These are phyloP conservation scores for Microbotryomycetes sp. DNA, from an alignment of 1,284 basidiomycete genomes.

Conservation along the genomic window DNA sequence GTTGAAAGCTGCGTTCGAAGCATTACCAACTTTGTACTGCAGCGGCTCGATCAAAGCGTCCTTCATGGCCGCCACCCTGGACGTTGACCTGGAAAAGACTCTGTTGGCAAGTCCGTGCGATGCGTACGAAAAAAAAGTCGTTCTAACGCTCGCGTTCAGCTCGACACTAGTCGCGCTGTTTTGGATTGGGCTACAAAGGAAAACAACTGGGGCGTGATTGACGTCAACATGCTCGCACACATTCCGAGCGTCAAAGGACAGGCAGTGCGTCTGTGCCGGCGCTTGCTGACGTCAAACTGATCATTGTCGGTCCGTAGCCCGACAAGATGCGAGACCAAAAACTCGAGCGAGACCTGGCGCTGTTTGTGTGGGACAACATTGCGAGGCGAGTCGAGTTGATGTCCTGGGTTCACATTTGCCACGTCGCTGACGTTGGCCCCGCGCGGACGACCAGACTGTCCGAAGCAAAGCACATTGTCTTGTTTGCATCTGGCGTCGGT, in stretches of 20 bases:
- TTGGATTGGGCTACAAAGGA: constrained; percentile 60
- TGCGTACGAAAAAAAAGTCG: constrained; percentile 5
- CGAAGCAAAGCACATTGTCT: constrained; percentile 57
- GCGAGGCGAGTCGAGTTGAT: constrained; percentile 54
- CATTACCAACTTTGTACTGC: not conserved
- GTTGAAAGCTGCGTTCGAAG: not conserved
- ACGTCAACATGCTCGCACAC: constrained; percentile 76
- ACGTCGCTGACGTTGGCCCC: not conserved
- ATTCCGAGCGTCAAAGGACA: constrained; percentile 45
- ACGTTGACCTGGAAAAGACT: constrained; percentile 67
- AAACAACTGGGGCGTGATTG: constrained; percentile 64
- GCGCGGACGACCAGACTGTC: constrained; percentile 1
- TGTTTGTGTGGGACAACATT: constrained; percentile 93
- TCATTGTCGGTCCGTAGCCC: constrained; percentile 2
- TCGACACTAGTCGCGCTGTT: constrained; percentile 74
- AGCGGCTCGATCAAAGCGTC: constrained; percentile 81
- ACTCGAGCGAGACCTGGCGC: constrained; percentile 55
- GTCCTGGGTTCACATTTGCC: not conserved
- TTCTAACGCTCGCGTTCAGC: constrained; percentile 45
- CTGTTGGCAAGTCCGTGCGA: constrained; percentile 56
- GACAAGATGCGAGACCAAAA: constrained; percentile 44
- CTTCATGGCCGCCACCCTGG: constrained; percentile 60
- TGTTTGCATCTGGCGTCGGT: constrained; percentile 82
- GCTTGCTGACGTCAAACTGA: not conserved
- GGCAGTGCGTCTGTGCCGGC: constrained; percentile 22